Conservation (phyloP, 73 alveolate genomes). For the Stentor coeruleus region DNA sequence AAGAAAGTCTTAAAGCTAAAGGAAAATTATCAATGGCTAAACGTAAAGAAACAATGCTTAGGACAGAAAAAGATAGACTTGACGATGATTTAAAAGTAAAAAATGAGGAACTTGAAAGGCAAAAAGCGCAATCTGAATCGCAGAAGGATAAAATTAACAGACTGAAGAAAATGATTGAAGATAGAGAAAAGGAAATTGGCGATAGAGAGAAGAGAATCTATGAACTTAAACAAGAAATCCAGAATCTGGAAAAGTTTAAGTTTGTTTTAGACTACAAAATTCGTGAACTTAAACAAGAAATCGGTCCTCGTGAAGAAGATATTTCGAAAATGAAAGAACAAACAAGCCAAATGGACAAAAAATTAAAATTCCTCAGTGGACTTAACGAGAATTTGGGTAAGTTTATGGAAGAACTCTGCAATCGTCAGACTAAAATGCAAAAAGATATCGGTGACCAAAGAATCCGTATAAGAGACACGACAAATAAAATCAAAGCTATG, state of each 20-base stretch:
- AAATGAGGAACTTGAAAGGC: conserved; percentile 41
- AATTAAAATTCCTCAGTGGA: conserved; percentile 75
- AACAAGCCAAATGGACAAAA: conserved; percentile 93
- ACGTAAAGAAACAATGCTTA: conserved; percentile 45
- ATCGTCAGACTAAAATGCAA: conserved; percentile 69
- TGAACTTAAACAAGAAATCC: conserved; percentile 87
- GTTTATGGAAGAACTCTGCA: conserved; percentile 77
- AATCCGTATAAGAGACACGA: conserved; percentile 46
- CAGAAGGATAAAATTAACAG: conserved; percentile 66
- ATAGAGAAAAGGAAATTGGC: conserved; percentile 89
- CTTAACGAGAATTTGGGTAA: conserved; percentile 70
- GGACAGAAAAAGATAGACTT: conserved; percentile 46
- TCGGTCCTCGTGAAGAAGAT: conserved; percentile 96
- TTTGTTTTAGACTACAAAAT: conserved; percentile 97
- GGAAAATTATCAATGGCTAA: conserved; percentile 66
- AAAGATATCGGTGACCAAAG: conserved; percentile 62
- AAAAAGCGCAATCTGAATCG: conserved; percentile 53
- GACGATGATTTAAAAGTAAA: conserved; percentile 64
- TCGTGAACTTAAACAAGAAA: conserved; percentile 94
- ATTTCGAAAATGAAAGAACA: conserved; percentile 87
- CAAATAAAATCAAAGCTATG: conserved; percentile 39
- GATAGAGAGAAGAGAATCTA: conserved; percentile 92
- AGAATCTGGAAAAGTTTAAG: conserved; percentile 95
- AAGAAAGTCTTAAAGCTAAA: conserved; percentile 73
- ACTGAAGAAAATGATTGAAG: conserved; percentile 80